A percentile compares a stretch with the other conserved stretches of the same genome.
These are phyloP conservation scores for Beauveria rudraprayagi DNA, from an alignment of 2,329 filamentous ascomycete genomes.

Conservation along the genomic window DNA sequence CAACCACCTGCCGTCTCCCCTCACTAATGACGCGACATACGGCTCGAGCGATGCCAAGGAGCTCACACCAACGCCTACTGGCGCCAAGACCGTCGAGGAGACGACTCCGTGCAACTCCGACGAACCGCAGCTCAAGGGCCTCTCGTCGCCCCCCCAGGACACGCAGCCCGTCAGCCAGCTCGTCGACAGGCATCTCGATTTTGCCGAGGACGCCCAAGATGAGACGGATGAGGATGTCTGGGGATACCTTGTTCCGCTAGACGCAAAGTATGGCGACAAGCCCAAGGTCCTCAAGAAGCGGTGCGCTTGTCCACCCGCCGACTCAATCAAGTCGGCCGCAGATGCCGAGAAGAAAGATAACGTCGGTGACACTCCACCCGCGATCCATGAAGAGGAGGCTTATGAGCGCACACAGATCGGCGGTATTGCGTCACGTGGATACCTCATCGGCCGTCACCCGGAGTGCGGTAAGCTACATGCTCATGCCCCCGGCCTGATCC, in stretches of 20 bases:
- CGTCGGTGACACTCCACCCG: conserved; percentile 33
- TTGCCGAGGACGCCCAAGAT: conserved; percentile 77
- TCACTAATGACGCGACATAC: conserved; percentile 53
- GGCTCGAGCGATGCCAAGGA: conserved; percentile 61
- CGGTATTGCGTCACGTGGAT: conserved; percentile 66
- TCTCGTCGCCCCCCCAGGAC: conserved; percentile 58
- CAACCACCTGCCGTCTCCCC: conserved; percentile 70
- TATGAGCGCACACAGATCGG: conserved; percentile 56
- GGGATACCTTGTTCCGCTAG: conserved; percentile 86
- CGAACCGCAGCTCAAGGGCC: conserved; percentile 36
- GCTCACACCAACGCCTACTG: conserved; percentile 61
- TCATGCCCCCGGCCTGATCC: not conserved
- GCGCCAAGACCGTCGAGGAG: conserved; percentile 47
- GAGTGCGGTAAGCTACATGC: conserved; percentile 68
- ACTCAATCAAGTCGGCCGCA: conserved; percentile 29
- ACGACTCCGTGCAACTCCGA: conserved; percentile 42
- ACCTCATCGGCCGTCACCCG: conserved; percentile 83
- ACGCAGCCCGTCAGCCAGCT: conserved; percentile 60
- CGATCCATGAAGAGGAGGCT: conserved; percentile 46
- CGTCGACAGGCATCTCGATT: conserved; percentile 59
- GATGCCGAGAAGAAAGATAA: conserved; percentile 31
- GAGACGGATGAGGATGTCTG: conserved; percentile 81
- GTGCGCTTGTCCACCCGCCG: conserved; percentile 56
- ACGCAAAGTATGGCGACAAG: conserved; percentile 57
- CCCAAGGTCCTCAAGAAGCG: conserved; percentile 68